Conservation (phyloP, 2,329 filamentous ascomycete genomes). For the Aspergillus eucalypticola region DNA sequence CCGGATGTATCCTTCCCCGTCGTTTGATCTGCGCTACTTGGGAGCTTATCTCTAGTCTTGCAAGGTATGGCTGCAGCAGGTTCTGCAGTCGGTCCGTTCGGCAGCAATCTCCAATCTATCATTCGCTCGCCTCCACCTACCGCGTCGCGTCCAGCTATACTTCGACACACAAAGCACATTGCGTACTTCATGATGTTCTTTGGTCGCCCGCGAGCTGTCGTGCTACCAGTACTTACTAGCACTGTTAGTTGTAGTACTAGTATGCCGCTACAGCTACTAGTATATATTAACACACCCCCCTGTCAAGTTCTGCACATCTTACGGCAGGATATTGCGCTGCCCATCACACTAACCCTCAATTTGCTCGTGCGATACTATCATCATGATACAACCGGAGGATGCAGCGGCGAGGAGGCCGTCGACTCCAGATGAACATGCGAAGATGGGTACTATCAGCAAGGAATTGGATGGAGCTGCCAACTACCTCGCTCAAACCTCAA, state of each 20-base stretch:
- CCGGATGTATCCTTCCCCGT: background rate
- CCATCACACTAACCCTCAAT: too few relatives aligned
- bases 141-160: background rate
- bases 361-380: too few relatives aligned
- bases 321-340: too few relatives aligned
- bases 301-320: too few relatives aligned
- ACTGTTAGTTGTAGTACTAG: too few relatives aligned
- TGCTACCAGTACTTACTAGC: too few relatives aligned
- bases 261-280: too few relatives aligned
- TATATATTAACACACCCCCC: too few relatives aligned
- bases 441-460: background rate
- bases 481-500: conserved; percentile 24
- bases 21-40: background rate
- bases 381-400: background rate
- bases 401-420: background rate
- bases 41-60: background rate
- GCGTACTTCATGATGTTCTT: background rate
- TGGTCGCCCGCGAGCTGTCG: too few relatives aligned
- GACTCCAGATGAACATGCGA: too few relatives aligned
- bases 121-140: background rate
- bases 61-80: background rate
- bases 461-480: conserved; percentile 28
- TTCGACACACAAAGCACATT: background rate
- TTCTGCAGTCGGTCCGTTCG: background rate
- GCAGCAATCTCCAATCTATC: too few relatives aligned